These are phyloP conservation scores for Curvularia lunata DNA, from an alignment of 2,329 filamentous ascomycete genomes.

Conservation along the genomic window DNA sequence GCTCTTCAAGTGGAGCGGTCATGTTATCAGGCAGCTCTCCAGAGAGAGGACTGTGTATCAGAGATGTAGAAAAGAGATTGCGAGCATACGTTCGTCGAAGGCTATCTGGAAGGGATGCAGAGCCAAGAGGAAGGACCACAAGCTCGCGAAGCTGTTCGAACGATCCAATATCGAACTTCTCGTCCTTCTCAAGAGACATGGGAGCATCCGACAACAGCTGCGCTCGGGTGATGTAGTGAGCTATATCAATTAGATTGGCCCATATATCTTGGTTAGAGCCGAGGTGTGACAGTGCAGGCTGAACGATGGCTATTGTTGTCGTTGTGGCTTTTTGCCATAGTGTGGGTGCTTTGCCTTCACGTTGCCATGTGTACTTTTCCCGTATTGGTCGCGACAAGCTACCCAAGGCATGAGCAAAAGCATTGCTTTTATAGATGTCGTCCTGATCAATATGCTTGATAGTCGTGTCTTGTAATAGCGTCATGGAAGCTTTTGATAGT, in stretches of 20 bases:
- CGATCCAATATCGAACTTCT: slow-evolving; percentile 79
- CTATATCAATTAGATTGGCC: slow-evolving; percentile 56
- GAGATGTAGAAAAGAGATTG: slow-evolving; percentile 79
- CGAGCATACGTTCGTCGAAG: slow-evolving; percentile 73
- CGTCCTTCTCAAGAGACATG: slow-evolving; percentile 60
- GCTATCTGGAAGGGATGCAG: slow-evolving; percentile 67
- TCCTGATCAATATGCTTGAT: slow-evolving; percentile 64
- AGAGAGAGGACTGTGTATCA: slow-evolving; percentile 75
- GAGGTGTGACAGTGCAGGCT: slow-evolving; percentile 64
- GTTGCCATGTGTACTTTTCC: slow-evolving; percentile 80
- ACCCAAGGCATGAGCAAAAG: slow-evolving; percentile 68
- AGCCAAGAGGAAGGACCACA: slow-evolving; percentile 76
- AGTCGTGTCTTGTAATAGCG: slow-evolving; percentile 68
- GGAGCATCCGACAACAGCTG: slow-evolving; percentile 48
- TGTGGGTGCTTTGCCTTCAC: slow-evolving; percentile 71
- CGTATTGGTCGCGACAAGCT: slow-evolving; percentile 73
- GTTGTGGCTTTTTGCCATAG: slow-evolving; percentile 84
- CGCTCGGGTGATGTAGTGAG: slow-evolving; percentile 48
- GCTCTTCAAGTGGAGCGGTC: slow-evolving; percentile 61
- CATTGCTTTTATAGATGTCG: slow-evolving; percentile 73
- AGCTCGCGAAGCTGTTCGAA: slow-evolving; percentile 73
- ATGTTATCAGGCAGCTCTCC: slow-evolving; percentile 62
- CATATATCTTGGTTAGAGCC: slow-evolving; percentile 62
- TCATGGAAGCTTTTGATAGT: slow-evolving; percentile 82
- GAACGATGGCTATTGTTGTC: slow-evolving; percentile 71